Evolutionary conservation across 2,329 filamentous ascomycete genomes (phyloP).

Genomic region (Ramularia collo-cygni): DNA sequence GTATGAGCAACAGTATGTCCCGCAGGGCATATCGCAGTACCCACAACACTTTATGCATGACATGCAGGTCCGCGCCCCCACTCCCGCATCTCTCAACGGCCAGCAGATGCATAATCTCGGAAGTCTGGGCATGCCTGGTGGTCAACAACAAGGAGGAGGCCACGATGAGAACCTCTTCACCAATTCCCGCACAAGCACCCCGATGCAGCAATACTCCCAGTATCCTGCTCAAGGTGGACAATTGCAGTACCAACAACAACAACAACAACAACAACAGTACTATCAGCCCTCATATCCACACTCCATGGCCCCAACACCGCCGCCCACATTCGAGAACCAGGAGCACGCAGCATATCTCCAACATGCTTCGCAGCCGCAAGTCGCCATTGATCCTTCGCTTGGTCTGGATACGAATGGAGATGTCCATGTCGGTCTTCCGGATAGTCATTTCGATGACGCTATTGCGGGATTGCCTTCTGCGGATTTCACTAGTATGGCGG

Average conservation of each 20-base stretch:
- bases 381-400: conserved; percentile 24
- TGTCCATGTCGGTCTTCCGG: conserved; percentile 1
- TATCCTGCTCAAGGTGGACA: conserved; percentile 22
- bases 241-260: conserved; percentile 19
- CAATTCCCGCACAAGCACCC: conserved; percentile 24
- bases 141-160: conserved; percentile 12
- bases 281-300: conserved; percentile 6
- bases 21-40: conserved; percentile 16
- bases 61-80: conserved; percentile 21
- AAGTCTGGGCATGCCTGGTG: conserved; percentile 28
- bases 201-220: conserved; percentile 25
- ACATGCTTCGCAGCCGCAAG: conserved; percentile 24
- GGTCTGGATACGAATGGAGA: not conserved
- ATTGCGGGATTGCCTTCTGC: conserved; percentile 11
- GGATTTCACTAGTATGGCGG: conserved; percentile 20
- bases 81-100: conserved; percentile 21
- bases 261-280: conserved; percentile 15
- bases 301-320: conserved; percentile 10
- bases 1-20: conserved; percentile 26
- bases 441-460: conserved; percentile 26
- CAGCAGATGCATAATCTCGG: conserved; percentile 23
- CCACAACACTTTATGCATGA: conserved; percentile 25
- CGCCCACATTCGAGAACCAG: conserved; percentile 20
- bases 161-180: conserved; percentile 24
- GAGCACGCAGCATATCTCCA: conserved; percentile 29